Conservation (phyloP, 371 early-diverging fungal species). For the Thermomucor indicae-seudaticae region DNA sequence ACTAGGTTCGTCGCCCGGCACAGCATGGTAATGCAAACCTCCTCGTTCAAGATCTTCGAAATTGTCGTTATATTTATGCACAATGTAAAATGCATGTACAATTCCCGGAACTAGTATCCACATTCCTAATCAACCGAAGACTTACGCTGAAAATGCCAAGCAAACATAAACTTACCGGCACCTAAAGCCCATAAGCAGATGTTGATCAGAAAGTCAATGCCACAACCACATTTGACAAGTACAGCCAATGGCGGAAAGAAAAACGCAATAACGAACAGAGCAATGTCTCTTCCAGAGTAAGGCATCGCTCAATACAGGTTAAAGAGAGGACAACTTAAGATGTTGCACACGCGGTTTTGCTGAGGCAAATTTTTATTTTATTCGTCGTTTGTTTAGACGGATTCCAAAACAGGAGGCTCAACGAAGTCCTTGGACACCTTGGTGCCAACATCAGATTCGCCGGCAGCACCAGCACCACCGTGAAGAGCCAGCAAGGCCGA, state of each 20-base stretch:
- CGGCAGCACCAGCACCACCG: constrained; percentile 80
- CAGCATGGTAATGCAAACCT: constrained; percentile 34
- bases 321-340: too few relatives aligned
- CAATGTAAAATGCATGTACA: constrained; percentile 47
- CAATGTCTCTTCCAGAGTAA: constrained; percentile 51
- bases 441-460: constrained; percentile 69
- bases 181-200: constrained; percentile 61
- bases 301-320: too few relatives aligned
- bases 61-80: constrained; percentile 45
- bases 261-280: constrained; percentile 58
- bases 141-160: background rate
- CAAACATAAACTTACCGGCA: constrained; percentile 22
- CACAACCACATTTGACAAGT: constrained; percentile 57
- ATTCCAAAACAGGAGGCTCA: constrained; percentile 76
- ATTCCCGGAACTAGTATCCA: constrained; percentile 41
- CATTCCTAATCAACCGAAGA: background rate
- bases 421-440: constrained; percentile 76
- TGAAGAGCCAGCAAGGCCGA: constrained; percentile 97
- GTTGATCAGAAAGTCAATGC: constrained; percentile 65
- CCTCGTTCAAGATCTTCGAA: constrained; percentile 44
- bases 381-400: constrained; percentile 72
- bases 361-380: too few relatives aligned
- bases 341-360: too few relatives aligned
- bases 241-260: constrained; percentile 74
- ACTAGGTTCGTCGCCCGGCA: constrained; percentile 27